phyloP scores from a whole-genome alignment of 108 stramenopile genomes.

The Cyclotella kingstonii region DNA sequence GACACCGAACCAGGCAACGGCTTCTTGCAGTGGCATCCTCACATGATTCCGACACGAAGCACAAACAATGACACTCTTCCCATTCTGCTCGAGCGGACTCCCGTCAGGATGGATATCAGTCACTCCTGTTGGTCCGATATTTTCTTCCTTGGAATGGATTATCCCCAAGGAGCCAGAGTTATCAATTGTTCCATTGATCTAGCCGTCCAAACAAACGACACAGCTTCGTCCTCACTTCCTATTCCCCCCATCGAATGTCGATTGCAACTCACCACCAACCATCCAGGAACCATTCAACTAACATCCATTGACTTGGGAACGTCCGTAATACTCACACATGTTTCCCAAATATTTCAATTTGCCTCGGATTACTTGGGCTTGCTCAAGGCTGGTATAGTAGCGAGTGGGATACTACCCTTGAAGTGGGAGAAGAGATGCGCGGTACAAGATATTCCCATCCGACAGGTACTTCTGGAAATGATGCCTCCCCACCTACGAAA shows the following conservation, averaged over 20 bases:
- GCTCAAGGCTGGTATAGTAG: constrained; percentile 57
- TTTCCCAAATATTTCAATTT: constrained; percentile 62
- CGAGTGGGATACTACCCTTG: constrained; percentile 56
- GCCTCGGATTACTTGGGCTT: constrained; percentile 56
- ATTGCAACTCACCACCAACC: constrained; percentile 40
- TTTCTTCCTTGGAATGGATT: constrained; percentile 70
- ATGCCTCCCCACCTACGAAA: constrained; percentile 6
- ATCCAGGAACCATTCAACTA: constrained; percentile 38
- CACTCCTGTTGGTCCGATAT: constrained; percentile 67
- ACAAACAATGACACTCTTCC: neutral
- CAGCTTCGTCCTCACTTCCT: constrained; percentile 13
- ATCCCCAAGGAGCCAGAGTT: constrained; percentile 61
- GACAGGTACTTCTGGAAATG: constrained; percentile 40
- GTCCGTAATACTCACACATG: constrained; percentile 46
- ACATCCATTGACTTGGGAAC: constrained; percentile 51
- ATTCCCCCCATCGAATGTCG: constrained; percentile 58
- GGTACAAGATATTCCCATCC: constrained; percentile 25
- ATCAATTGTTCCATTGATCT: constrained; percentile 59
- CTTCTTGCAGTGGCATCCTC: neutral
- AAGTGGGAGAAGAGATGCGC: constrained; percentile 37
- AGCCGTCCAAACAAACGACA: constrained; percentile 29
- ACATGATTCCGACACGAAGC: constrained; percentile 3
- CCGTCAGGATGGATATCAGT: constrained; percentile 65
- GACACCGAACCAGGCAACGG: neutral
- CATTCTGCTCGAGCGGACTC: constrained; percentile 50